Evolutionary conservation across 139 green algal genomes (phyloP), one percentile per base, ranked within the genome.

Genomic region (Raphidocelis subcapitata): DNA sequence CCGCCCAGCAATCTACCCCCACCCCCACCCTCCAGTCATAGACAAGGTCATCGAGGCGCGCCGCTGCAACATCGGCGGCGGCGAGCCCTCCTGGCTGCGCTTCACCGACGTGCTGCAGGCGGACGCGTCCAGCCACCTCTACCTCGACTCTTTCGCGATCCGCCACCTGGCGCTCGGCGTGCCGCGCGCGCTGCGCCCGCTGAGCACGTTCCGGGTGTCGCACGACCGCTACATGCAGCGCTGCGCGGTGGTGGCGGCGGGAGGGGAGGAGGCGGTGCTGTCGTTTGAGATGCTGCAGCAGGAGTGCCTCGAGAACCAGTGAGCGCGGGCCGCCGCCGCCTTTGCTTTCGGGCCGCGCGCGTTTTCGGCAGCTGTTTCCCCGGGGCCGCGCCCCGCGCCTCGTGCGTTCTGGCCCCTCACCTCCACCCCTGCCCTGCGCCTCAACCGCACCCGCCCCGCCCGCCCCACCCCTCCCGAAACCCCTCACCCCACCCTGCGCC

Each of bases 241-340:
- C 49, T 70, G 60, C n/a, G 61, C 70, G 10, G 69, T 77, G 16
- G 70, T 77, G 31, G 62, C 70, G 24, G 41, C 60, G 1, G 33
- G 47, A 20, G 70, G 70, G 10, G 72, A 78, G 47, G 72, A 78
- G 51, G 69, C 59, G 15, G 72, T 78, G 52, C 52, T 78, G 33
- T 72, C 72, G 4, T 78, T 78, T 52, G 52, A 24, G 21, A 32
- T 61, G 52, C 26, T 29, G 5, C 52, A 71, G 32, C 72, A 78
- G 61, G 72, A 78, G 52, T 32, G 44, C 28, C 36, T 44, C 21
- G 62, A 78, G 52, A 56, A 36, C 36, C 62, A 78, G 72, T 72
- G 65, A 78, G 72, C 69, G 51, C 8, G 41, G n/a, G n/a, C n/a
- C n/a, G n/a, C 47, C 47, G 47, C 47, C 47, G 47, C 16, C 47